Base-by-base conservation (phyloP, 2,329 filamentous ascomycete genomes). In the Colletotrichum salicis region DNA sequence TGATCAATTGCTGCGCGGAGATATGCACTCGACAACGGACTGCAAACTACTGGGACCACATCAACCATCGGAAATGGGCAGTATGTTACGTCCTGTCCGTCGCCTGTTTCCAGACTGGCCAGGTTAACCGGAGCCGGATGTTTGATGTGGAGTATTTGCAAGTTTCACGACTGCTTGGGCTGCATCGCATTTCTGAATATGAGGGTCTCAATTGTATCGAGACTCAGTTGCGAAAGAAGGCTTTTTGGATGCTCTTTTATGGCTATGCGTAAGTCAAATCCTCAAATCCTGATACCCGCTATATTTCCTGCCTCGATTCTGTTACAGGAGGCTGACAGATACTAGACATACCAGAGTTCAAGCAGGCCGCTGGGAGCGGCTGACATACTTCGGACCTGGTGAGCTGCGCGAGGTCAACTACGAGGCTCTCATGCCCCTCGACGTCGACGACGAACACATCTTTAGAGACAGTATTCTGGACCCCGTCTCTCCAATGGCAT, bases 211-310 rank as follows among this genome's bases (percentile, higher is more conserved):
- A 80, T 51, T 75, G 72, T 41, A 79, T 82, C 15, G 79, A 82
- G 61, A 78, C 76, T 0, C 81, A 82, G 54, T 72, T 82, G 3
- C 74, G 81, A 12, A 82, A 82, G 61, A 82, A 81, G 67, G 80
- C 77, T 0, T 82, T 82, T 52, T 82, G 80, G 79, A 67, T 82
- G 13, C 75, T 79, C 10, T 81, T 82, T 19, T 82, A 82, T 52
- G 74, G 73, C 1, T 81, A 78, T 37, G 73, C 74, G 75, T 77
- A 41, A 54, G 74, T 33, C 1, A 8, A 10, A 31, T 5, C 27
- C 5, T 5, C 22, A 8, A 10, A 31, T 5, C 27, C 5, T 5
- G 15, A 33, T 22, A 10, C 15, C 6, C 12, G 6, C 19, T 19
- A n/a, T 4, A 10, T 29, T 4, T 11, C 55, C 31, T 24, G 8